Evolutionary conservation across 768 basidiomycete genomes (phyloP).

Genomic region (Lactarius tabidus): DNA sequence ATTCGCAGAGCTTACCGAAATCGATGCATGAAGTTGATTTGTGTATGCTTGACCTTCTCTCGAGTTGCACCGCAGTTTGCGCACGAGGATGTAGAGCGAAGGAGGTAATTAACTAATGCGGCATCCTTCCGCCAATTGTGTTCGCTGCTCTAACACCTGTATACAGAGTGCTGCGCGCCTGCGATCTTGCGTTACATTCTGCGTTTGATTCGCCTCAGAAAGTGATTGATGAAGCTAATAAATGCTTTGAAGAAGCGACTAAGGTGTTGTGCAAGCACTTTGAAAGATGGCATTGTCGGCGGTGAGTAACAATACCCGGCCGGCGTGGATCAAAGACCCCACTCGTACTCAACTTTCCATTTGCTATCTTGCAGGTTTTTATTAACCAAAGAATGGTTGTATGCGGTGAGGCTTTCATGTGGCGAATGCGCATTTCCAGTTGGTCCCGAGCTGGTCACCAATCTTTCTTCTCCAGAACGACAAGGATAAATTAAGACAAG

Average conservation of each 20-base stretch:
- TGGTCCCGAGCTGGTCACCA: too few species aligned
- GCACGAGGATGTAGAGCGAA: neutral
- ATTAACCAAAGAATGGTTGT: neutral
- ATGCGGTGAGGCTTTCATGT: neutral
- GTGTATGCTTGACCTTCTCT: conserved; percentile 8
- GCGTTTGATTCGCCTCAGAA: neutral
- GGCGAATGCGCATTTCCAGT: neutral
- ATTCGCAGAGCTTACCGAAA: conserved; percentile 12
- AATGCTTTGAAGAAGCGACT: neutral
- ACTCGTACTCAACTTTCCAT: neutral
- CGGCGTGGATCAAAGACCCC: neutral
- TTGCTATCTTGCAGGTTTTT: neutral
- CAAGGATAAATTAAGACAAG: neutral
- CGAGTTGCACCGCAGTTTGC: neutral
- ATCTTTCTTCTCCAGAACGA: neutral
- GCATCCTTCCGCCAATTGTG: neutral
- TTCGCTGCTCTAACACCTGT: neutral
- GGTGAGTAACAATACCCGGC: neutral
- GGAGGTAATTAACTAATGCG: neutral
- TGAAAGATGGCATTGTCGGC: too few species aligned
- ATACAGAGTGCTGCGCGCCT: neutral
- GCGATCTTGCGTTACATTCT: neutral
- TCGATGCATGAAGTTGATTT: conserved; percentile 4
- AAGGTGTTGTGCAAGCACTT: neutral
- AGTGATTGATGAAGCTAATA: neutral